Percentiles rank a stretch among this genome's conserved stretches.
phyloP scores from a whole-genome alignment of 2,329 filamentous ascomycete species.

The Fusarium fracticaudum region DNA sequence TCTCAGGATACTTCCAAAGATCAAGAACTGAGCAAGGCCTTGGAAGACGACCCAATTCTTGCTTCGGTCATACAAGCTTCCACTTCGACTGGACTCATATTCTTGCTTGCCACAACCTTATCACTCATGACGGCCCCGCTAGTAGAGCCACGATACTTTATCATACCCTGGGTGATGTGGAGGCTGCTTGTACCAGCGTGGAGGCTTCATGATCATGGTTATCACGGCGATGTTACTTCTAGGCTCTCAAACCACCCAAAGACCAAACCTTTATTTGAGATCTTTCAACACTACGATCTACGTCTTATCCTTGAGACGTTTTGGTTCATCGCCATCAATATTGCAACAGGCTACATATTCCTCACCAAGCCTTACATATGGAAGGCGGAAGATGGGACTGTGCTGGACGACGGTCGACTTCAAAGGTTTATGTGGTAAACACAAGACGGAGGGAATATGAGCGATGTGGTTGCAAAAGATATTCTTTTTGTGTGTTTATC shows the following conservation, averaged over 20 bases:
- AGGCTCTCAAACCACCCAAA: not conserved
- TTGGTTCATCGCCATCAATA: constrained; percentile 75
- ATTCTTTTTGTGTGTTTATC: constrained; percentile 35
- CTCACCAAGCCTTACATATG: constrained; percentile 74
- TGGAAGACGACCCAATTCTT: constrained; percentile 41
- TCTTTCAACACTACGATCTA: constrained; percentile 51
- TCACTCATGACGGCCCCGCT: constrained; percentile 89
- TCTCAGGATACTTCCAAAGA: constrained; percentile 5
- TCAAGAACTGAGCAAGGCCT: constrained; percentile 18
- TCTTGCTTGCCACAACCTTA: constrained; percentile 75
- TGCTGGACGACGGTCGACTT: constrained; percentile 64
- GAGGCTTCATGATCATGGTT: constrained; percentile 40
- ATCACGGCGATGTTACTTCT: not conserved
- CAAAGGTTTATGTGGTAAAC: constrained; percentile 85
- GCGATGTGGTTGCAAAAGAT: constrained; percentile 15
- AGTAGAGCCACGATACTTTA: constrained; percentile 96
- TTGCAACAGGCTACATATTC: constrained; percentile 76
- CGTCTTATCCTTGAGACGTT: constrained; percentile 68
- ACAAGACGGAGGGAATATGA: not conserved
- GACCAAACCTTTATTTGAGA: not conserved
- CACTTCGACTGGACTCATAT: constrained; percentile 64
- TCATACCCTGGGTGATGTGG: constrained; percentile 95
- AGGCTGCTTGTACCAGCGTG: constrained; percentile 76
- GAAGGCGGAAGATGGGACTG: constrained; percentile 60
- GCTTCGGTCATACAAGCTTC: constrained; percentile 47